Base-by-base conservation (phyloP, 2,329 filamentous ascomycete genomes). In the Sclerotinia borealis region DNA sequence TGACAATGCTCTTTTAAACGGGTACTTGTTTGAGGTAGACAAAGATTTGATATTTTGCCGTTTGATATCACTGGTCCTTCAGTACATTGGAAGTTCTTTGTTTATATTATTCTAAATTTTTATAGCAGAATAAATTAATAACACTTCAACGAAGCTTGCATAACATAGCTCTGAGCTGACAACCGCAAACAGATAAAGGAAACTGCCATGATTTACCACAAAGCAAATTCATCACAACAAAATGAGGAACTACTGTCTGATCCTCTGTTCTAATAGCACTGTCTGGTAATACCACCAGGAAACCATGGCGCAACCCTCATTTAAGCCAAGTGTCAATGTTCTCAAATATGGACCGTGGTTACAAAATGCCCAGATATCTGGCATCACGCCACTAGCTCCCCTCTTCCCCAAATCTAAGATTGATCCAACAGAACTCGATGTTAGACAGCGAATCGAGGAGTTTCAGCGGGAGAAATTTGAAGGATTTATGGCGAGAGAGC, bases 401-500 rank as follows among this genome's bases (percentile, higher is more conserved):
- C 36, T 60, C 15, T 61, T 36, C 5, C 55, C 61, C 2, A 43
- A 34, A 22, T 1, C 19, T 10, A 2, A 17, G 2, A n/a, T 45
- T 17, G 39, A 63, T 22, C 25, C 15, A 13, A 13, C 11, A n/a
- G n/a, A 19, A 15, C 4, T 41, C 2, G 11, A 8, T 15, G 8
- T 22, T 2, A 47, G 49, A 29, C 15, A 11, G 2, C 11, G 13
- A 4, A 61, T 62, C n/a, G 63, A 66, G 17, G 19, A 29, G 0
- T 61, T 45, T 27, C 68, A 69, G 36, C 56, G 49, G 13, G 17
- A 39, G 3, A 34, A 55, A 43, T 45, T 69, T 1, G 25, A 36
- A 6, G 64, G 59, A 2, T 69, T 68, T 19, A 68, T 67, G 0
- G 39, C 63, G 15, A 47, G 58, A 50, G 68, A 69, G 29, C 56